Conservation (phyloP, 1,284 basidiomycete genomes). For the Tilletia caries region DNA sequence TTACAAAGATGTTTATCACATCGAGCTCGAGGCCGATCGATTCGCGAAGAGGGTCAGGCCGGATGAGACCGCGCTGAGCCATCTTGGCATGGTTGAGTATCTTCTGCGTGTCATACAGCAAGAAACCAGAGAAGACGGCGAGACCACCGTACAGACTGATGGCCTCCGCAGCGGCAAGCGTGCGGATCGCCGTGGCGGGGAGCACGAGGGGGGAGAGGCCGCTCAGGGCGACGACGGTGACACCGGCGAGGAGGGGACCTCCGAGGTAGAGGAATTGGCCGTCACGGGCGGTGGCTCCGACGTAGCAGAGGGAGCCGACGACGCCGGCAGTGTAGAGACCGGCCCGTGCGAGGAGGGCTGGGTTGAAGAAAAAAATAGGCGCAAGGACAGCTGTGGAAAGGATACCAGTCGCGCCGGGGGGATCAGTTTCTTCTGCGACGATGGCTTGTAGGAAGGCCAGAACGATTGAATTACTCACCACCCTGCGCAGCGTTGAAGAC, state of each 20-base stretch:
- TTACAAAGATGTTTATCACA: constrained; percentile 64
- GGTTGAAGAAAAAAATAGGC: constrained; percentile 74
- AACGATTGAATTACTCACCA: neutral
- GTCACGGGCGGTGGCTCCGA: constrained; percentile 81
- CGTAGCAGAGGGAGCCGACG: constrained; percentile 73
- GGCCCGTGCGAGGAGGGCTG: constrained; percentile 80
- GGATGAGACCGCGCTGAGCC: constrained; percentile 67
- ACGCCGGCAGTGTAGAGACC: constrained; percentile 83
- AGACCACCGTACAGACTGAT: constrained; percentile 75
- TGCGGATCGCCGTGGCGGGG: constrained; percentile 70
- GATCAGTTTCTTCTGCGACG: too few species aligned
- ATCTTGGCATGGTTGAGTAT: constrained; percentile 73
- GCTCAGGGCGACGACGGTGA: constrained; percentile 79
- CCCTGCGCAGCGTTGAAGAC: constrained; percentile 83
- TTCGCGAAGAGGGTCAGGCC: constrained; percentile 74
- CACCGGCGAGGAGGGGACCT: constrained; percentile 63
- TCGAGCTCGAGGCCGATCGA: constrained; percentile 72
- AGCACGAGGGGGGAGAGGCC: constrained; percentile 81
- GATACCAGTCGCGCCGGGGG: neutral
- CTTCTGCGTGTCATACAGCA: constrained; percentile 80
- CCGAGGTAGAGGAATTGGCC: constrained; percentile 83
- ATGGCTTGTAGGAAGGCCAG: neutral
- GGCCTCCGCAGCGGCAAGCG: constrained; percentile 71
- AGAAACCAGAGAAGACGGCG: constrained; percentile 80
- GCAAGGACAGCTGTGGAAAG: constrained; percentile 59